Conservation (phyloP, 2,329 filamentous ascomycete genomes). For the Verticillium klebahnii region DNA sequence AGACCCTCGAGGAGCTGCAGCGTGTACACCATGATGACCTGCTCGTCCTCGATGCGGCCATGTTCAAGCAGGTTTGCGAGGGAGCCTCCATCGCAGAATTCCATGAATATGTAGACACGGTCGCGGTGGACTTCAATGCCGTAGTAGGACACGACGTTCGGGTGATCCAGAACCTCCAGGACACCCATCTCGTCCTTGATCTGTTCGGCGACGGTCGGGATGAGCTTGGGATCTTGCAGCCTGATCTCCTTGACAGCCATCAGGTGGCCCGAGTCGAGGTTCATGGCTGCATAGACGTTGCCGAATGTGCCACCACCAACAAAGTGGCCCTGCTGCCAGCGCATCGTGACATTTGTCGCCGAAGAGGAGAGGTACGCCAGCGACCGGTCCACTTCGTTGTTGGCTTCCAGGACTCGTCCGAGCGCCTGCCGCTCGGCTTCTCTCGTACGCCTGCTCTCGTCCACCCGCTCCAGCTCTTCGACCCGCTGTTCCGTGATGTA, state of each 20-base stretch:
- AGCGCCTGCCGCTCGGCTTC: slow-evolving; percentile 83
- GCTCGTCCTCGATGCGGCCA: slow-evolving; percentile 95
- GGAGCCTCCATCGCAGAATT: slow-evolving; percentile 95
- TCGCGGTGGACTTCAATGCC: slow-evolving; percentile 97
- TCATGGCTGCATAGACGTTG: slow-evolving; percentile 95
- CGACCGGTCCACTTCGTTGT: slow-evolving; percentile 92
- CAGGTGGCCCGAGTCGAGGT: slow-evolving; percentile 88
- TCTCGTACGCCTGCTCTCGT: slow-evolving; percentile 71
- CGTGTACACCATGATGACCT: slow-evolving; percentile 94
- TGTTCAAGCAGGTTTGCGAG: slow-evolving; percentile 87
- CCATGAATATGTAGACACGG: slow-evolving; percentile 99
- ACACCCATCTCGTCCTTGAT: slow-evolving; percentile 98
- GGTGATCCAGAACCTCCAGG: slow-evolving; percentile 90
- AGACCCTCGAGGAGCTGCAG: slow-evolving; percentile 91
- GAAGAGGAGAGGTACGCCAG: slow-evolving; percentile 91
- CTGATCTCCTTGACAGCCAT: slow-evolving; percentile 99
- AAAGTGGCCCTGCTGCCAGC: slow-evolving; percentile 99
- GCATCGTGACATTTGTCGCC: slow-evolving; percentile 88
- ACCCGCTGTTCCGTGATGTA: slow-evolving; percentile 73
- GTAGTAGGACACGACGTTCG: slow-evolving; percentile 96
- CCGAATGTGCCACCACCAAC: slow-evolving; percentile 96
- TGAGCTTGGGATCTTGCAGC: slow-evolving; percentile 91
- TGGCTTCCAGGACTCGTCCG: slow-evolving; percentile 86
- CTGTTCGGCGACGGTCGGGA: slow-evolving; percentile 87
- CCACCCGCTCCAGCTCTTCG: slow-evolving; percentile 68